phyloP scores from a whole-genome alignment of 495 filamentous ascomycete genomes.

The Penicillium cinerascens region DNA sequence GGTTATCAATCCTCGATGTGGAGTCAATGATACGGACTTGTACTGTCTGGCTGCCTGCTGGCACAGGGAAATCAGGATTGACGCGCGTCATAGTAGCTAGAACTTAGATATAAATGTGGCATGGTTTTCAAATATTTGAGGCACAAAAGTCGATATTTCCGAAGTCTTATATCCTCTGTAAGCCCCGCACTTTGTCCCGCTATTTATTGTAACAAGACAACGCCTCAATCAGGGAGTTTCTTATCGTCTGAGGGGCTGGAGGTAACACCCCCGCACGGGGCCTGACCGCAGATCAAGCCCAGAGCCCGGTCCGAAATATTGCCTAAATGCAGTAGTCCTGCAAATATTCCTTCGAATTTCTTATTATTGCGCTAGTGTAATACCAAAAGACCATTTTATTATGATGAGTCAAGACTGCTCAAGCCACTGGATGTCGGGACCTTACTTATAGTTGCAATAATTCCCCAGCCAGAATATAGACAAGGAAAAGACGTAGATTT shows the following conservation, averaged over 20 bases:
- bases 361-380: no score
- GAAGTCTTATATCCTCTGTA: neutral
- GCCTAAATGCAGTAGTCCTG: no score
- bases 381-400: no score
- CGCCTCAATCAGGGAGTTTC: neutral
- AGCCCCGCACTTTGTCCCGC: neutral
- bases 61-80: neutral
- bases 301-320: neutral
- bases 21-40: slow-evolving; percentile 55
- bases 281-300: neutral
- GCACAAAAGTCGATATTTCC: neutral
- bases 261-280: neutral
- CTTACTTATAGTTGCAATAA: no score
- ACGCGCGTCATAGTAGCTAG: neutral
- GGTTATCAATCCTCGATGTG: slow-evolving; percentile 32
- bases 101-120: neutral
- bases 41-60: slow-evolving; percentile 5
- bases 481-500: no score
- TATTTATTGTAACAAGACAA: neutral
- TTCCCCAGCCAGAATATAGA: no score
- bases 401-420: no score
- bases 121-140: no score
- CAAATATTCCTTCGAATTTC: neutral
- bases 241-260: neutral
- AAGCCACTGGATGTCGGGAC: no score